Evolutionary conservation across 768 basidiomycete genomes (phyloP).

Genomic region (Mycena galericulata): DNA sequence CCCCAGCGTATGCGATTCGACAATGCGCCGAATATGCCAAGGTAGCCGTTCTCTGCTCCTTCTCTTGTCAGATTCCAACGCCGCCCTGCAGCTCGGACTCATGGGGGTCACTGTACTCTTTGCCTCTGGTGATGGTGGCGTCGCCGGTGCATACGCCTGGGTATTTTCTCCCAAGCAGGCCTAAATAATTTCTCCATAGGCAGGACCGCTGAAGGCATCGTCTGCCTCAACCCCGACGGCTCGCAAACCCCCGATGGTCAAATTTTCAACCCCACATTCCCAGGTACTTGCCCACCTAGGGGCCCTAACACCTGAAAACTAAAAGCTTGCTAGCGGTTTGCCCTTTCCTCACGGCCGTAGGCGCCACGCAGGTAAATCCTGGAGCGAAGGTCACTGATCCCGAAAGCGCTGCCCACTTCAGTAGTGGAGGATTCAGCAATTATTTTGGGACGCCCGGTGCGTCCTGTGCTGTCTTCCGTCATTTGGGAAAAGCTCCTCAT

Average conservation of each 20-base stretch:
- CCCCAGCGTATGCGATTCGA: conserved; percentile 1
- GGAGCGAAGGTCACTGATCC: conserved; percentile 7
- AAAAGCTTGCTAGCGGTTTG: too few species aligned
- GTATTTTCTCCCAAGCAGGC: too few species aligned
- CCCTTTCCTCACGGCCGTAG: conserved; percentile 8
- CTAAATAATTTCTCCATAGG: too few species aligned
- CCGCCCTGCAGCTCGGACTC: too few species aligned
- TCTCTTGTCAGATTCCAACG: too few species aligned
- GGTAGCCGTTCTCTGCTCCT: too few species aligned
- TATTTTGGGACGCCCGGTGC: conserved; percentile 14
- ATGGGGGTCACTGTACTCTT: conserved; percentile 9
- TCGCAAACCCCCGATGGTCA: background rate
- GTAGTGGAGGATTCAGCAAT: conserved; percentile 9
- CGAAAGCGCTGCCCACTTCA: conserved; percentile 8
- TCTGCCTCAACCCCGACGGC: conserved; percentile 7
- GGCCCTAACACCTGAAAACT: too few species aligned
- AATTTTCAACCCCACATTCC: background rate
- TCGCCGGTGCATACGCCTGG: too few species aligned
- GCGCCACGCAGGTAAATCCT: conserved; percentile 16
- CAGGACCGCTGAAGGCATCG: background rate
- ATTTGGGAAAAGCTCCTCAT: background rate
- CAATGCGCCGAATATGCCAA: conserved; percentile 18
- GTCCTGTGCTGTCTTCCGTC: conserved; percentile 10
- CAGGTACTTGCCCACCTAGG: conserved; percentile 4
- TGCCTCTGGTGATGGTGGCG: conserved; percentile 2